Evolutionary conservation across 371 early-diverging fungal genomes (phyloP).

Genomic region (Rhizomucor pusillus): DNA sequence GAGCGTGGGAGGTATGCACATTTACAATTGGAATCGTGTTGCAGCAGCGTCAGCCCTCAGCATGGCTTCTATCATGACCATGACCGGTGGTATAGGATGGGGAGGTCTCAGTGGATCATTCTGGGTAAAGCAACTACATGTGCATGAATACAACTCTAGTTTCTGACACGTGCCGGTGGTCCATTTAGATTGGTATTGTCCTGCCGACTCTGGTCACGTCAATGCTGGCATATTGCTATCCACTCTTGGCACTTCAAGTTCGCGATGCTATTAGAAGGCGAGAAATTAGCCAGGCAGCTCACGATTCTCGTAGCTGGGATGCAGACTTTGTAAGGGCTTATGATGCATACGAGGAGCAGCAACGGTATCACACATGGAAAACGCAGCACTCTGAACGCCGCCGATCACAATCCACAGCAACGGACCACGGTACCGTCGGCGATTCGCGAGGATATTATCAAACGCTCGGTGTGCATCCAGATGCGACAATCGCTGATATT

Average conservation of each 20-base stretch:
- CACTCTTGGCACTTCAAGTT: slow-evolving; percentile 43
- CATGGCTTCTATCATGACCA: slow-evolving; percentile 35
- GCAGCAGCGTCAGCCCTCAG: slow-evolving; percentile 49
- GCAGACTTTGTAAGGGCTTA: slow-evolving; percentile 54
- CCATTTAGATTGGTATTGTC: slow-evolving; percentile 49
- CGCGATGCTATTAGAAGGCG: slow-evolving; percentile 48
- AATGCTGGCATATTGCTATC: slow-evolving; percentile 53
- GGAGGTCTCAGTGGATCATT: slow-evolving; percentile 46
- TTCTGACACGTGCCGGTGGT: no score
- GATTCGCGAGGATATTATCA: slow-evolving; percentile 56
- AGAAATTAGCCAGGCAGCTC: slow-evolving; percentile 45
- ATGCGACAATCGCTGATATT: slow-evolving; percentile 53
- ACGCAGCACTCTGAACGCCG: slow-evolving; percentile 37
- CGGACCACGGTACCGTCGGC: neutral
- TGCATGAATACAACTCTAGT: no score
- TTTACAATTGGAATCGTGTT: slow-evolving; percentile 56
- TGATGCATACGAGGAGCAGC: slow-evolving; percentile 54
- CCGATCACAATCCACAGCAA: slow-evolving; percentile 9
- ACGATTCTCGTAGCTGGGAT: slow-evolving; percentile 52
- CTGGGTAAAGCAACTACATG: slow-evolving; percentile 34
- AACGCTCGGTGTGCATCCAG: slow-evolving; percentile 35
- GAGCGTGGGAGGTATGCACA: slow-evolving; percentile 48
- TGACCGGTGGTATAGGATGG: slow-evolving; percentile 40
- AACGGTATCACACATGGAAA: slow-evolving; percentile 51
- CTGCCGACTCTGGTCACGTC: slow-evolving; percentile 52